Evolutionary conservation across 2,329 filamentous ascomycete species (phyloP).

Genomic region (Bipolaris bicolor): DNA sequence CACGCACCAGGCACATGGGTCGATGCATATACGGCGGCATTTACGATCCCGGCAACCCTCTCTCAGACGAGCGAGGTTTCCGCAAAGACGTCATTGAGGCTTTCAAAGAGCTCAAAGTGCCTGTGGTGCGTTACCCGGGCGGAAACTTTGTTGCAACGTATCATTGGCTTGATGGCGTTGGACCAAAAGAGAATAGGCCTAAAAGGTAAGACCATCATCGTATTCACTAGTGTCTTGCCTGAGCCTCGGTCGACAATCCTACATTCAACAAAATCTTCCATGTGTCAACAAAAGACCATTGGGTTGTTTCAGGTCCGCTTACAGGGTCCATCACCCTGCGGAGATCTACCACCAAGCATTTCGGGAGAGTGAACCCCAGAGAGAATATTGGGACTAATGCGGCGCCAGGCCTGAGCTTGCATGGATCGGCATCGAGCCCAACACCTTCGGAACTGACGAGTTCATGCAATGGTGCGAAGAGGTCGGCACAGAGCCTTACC

Average conservation of each 20-base stretch:
- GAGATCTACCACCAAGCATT: background rate
- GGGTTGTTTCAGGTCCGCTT: background rate
- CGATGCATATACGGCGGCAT: slow-evolving; percentile 87
- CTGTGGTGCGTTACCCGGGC: slow-evolving; percentile 80
- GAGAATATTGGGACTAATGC: slow-evolving; percentile 7
- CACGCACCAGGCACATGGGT: slow-evolving; percentile 74
- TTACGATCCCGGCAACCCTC: slow-evolving; percentile 75
- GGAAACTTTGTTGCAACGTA: slow-evolving; percentile 87
- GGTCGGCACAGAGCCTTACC: slow-evolving; percentile 77
- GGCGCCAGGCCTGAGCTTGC: slow-evolving; percentile 70
- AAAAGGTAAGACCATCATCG: slow-evolving; percentile 48
- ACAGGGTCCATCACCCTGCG: background rate
- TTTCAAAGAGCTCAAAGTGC: slow-evolving; percentile 74
- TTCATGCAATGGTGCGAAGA: slow-evolving; percentile 81
- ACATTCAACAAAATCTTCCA: background rate
- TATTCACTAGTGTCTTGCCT: background rate
- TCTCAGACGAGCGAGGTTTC: slow-evolving; percentile 78
- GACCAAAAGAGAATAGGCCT: slow-evolving; percentile 72
- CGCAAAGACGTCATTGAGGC: slow-evolving; percentile 78
- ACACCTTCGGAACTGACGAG: slow-evolving; percentile 84
- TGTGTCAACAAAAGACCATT: background rate
- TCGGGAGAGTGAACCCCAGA: background rate
- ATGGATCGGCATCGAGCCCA: slow-evolving; percentile 77
- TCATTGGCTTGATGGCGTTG: slow-evolving; percentile 83
- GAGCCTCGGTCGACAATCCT: background rate